Evolutionary conservation across 495 filamentous ascomycete genomes (phyloP).

Genomic region (Lophium mytilinum): DNA sequence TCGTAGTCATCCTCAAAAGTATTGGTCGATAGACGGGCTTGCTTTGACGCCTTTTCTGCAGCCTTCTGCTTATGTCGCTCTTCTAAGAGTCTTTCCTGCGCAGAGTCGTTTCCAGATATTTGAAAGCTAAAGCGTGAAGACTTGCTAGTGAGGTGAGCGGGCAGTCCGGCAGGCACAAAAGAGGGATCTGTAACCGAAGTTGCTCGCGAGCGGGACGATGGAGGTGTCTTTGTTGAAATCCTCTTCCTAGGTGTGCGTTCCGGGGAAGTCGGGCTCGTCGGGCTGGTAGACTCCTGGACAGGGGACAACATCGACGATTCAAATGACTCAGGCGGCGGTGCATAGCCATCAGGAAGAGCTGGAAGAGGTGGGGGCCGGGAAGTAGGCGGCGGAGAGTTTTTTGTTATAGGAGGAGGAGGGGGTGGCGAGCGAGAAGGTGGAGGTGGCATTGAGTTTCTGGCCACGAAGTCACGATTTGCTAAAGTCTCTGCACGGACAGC

Average conservation of each 20-base stretch:
- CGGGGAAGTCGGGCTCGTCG: slow-evolving; percentile 32
- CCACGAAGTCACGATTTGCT: slow-evolving; percentile 28
- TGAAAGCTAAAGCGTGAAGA: slow-evolving; percentile 90
- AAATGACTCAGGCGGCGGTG: neutral
- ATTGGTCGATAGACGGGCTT: slow-evolving; percentile 19
- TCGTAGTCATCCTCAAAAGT: slow-evolving; percentile 35
- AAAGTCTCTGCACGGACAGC: slow-evolving; percentile 28
- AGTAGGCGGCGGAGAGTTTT: slow-evolving; percentile 18
- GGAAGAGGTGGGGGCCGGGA: slow-evolving; percentile 3
- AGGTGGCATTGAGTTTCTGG: slow-evolving; percentile 18
- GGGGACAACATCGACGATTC: slow-evolving; percentile 28
- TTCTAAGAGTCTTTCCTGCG: slow-evolving; percentile 75
- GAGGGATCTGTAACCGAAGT: slow-evolving; percentile 42
- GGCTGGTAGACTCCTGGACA: slow-evolving; percentile 29
- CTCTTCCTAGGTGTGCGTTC: slow-evolving; percentile 26
- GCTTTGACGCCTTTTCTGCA: slow-evolving; percentile 42
- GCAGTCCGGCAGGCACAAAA: slow-evolving; percentile 24
- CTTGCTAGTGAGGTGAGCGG: slow-evolving; percentile 68
- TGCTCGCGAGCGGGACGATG: slow-evolving; percentile 36
- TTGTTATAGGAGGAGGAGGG: slow-evolving; percentile 21
- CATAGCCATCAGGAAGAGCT: neutral
- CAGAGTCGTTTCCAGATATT: slow-evolving; percentile 65
- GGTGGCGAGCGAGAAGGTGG: slow-evolving; percentile 18
- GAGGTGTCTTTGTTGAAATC: slow-evolving; percentile 32
- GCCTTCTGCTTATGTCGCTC: slow-evolving; percentile 74